Conservation (phyloP, 768 basidiomycete species). For the Lactifluus volemus region DNA sequence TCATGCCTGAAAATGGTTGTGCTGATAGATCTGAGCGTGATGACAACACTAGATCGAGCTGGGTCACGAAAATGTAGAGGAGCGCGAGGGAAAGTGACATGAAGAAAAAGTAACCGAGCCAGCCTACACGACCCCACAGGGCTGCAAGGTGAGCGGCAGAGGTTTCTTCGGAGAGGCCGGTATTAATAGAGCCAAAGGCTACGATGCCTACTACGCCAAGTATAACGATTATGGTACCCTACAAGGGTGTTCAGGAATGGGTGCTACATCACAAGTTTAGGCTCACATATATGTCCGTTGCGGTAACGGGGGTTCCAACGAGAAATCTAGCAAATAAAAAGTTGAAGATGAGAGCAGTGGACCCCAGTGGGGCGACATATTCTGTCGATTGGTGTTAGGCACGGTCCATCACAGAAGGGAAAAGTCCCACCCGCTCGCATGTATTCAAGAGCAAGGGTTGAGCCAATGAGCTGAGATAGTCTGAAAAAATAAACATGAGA, state of each 20-base stretch:
- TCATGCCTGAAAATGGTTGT: conserved; percentile 40
- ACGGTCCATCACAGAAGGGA: background rate
- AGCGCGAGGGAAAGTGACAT: conserved; percentile 61
- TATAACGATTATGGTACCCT: conserved; percentile 81
- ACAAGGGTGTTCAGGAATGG: conserved; percentile 3
- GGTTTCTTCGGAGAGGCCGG: conserved; percentile 66
- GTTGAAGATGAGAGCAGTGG: conserved; percentile 91
- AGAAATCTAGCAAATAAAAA: conserved; percentile 89
- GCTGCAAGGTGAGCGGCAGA: conserved; percentile 66
- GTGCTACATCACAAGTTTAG: background rate
- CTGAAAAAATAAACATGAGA: conserved; percentile 29
- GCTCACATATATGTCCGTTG: conserved; percentile 70
- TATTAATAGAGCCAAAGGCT: conserved; percentile 77
- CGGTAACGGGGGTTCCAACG: conserved; percentile 78
- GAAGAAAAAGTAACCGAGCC: conserved; percentile 85
- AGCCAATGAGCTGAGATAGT: conserved; percentile 79
- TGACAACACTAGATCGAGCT: conserved; percentile 65
- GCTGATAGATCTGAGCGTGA: conserved; percentile 63
- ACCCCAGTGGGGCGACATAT: conserved; percentile 94
- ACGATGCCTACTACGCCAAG: conserved; percentile 84
- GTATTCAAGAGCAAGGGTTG: conserved; percentile 79
- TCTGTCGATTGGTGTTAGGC: conserved; percentile 36
- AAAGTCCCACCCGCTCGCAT: conserved; percentile 64
- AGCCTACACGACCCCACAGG: conserved; percentile 80
- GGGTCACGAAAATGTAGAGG: conserved; percentile 57